These are phyloP conservation scores for Lycium ferocissimum DNA, from an alignment of 257 asterid genomes.

Conservation along the genomic window DNA sequence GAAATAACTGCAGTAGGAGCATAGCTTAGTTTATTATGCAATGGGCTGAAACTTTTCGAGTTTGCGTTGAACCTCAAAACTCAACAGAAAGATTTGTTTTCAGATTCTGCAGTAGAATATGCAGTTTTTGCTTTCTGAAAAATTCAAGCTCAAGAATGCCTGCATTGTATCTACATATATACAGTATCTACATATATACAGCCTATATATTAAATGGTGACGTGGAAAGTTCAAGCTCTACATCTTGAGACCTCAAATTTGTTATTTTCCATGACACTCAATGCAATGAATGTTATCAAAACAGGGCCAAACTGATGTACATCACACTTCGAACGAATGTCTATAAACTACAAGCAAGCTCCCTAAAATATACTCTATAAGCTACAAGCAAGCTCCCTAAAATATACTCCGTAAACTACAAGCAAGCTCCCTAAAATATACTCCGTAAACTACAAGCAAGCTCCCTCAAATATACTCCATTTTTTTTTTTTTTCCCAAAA, in stretches of 20 bases:
- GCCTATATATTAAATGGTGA: not conserved
- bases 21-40: not conserved
- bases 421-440: not conserved
- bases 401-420: not conserved
- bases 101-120: not conserved
- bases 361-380: not conserved
- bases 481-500: not conserved
- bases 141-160: not conserved
- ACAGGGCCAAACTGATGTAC: not conserved
- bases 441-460: too few species aligned
- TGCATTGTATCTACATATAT: not conserved
- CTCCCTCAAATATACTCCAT: too few species aligned
- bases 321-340: not conserved
- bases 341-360: not conserved
- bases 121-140: not conserved
- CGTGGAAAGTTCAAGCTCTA: not conserved
- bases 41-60: slow-evolving; percentile 5
- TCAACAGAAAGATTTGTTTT: not conserved
- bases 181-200: not conserved
- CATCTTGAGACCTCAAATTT: not conserved
- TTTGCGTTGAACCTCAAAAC: slow-evolving; percentile 12
- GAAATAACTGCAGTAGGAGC: slow-evolving; percentile 31
- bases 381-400: too few species aligned
- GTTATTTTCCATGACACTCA: not conserved
- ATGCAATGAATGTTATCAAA: not conserved